Base-by-base conservation (phyloP, 495 filamentous ascomycete genomes). In the Symbiotaphrina buchneri region DNA sequence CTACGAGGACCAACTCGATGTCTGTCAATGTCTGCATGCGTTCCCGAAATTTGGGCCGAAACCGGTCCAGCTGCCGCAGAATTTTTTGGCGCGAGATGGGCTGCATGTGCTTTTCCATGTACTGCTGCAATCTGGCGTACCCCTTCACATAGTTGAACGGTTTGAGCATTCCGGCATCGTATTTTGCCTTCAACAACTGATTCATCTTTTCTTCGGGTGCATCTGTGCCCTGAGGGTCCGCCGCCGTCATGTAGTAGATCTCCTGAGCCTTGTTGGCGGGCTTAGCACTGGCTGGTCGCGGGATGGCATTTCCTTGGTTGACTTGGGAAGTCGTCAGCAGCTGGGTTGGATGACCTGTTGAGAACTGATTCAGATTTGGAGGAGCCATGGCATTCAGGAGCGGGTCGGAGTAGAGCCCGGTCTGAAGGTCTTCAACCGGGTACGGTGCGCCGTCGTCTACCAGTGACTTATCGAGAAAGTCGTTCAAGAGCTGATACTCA, bases 141-240 rank as follows among this genome's bases (percentile, higher is more conserved):
- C 90, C 87, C 42, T 91, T 90, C 39, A 93, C 75, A 50, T 97
- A 95, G 49, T 93, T 94, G 61, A 95, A 97, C 6, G 87, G 87
- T 45, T 83, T 83, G 39, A 97, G 56, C 39, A 97, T 59, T 3
- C 87, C 87, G 2, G 87, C 87, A 42, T 93, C 82, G 44, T 85
- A 82, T 47, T 97, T 97, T 27, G 90, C 87, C 48, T 76, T 74
- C 32, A 97, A 65, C 1, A 97, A 72, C 41, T 83, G 81, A 48
- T 87, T 78, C 80, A 95, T 90, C 34, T 90, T 72, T 47, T 91
- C 78, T 50, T 92, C 83, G 17, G 87, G 84, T 10, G 74, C 70
- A 45, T 87, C 81, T 37, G 80, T 84, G 21, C 87, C 87, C 5
- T 77, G 72, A 8, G 87, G 87, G 45, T 99, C 87, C 18, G 87